phyloP scores from a whole-genome alignment of 371 early-diverging fungal genomes.

The Quaeritorhiza haematococci region DNA sequence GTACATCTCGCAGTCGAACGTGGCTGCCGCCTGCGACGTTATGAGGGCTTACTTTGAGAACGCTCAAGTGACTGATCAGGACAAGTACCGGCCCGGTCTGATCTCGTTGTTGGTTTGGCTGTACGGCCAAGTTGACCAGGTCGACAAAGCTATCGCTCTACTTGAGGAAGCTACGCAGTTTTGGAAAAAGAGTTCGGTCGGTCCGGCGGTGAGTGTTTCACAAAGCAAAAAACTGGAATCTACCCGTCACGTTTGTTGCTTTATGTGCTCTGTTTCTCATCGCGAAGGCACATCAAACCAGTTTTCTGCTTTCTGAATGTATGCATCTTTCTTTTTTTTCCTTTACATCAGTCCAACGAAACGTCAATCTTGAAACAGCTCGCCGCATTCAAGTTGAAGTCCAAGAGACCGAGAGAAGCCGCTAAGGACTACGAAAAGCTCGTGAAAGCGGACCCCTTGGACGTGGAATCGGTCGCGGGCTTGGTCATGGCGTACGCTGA shows the following conservation, averaged over 20 bases:
- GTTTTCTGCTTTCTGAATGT: no score
- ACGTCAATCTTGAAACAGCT: conserved; percentile 58
- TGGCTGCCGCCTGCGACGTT: conserved; percentile 46
- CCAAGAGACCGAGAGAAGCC: conserved; percentile 56
- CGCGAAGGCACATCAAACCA: no score
- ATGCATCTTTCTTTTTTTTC: conserved; percentile 15
- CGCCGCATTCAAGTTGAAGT: conserved; percentile 64
- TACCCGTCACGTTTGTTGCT: no score
- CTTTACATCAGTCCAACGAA: conserved; percentile 22
- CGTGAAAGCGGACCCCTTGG: conserved; percentile 62
- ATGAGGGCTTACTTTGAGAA: conserved; percentile 41
- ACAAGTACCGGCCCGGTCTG: conserved; percentile 57
- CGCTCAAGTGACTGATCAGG: conserved; percentile 12
- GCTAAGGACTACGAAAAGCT: conserved; percentile 65
- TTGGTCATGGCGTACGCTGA: conserved; percentile 64
- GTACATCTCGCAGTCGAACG: conserved; percentile 50
- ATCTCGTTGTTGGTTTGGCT: conserved; percentile 67
- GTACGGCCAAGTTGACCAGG: conserved; percentile 59
- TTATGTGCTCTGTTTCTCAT: no score
- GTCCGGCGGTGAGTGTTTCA: conserved; percentile 14
- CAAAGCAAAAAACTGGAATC: no score
- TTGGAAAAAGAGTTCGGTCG: conserved; percentile 44
- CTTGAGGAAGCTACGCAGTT: conserved; percentile 53
- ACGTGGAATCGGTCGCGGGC: conserved; percentile 63
- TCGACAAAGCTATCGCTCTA: conserved; percentile 52